Base-by-base conservation (phyloP, 2,329 filamentous ascomycete species). In the Westerdykella ornata region DNA sequence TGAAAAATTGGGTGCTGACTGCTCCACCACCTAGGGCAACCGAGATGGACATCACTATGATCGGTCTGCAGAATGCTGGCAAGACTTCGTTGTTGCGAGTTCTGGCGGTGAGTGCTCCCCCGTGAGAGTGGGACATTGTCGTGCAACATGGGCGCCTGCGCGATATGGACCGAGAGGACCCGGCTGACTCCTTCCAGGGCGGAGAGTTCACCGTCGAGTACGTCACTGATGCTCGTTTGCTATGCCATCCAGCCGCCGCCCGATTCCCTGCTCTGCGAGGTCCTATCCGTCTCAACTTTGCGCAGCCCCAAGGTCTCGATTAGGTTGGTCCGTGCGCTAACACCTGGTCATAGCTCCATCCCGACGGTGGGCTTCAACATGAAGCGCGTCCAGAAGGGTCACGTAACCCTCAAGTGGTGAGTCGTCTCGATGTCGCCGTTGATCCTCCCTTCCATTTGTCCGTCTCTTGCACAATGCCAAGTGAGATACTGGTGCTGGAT, bases 1-100 rank as follows among this genome's bases (percentile, higher is more conserved):
- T 29, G 38, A 43, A 17, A 33, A 17, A 32, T 46, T 46, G 41
- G 38, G 44, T 45, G 51, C 60, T 60, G 48, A 58, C 45, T 43
- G 33, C 28, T 43, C 38, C 39, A 43, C 48, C 39, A 52, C n/a
- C 19, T 47, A 96, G 90, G 92, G 88, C 90, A 55, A 94, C 89
- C 53, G 92, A 98, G 74, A 96, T 98, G 89, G 92, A 98, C 71
- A 90, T 98, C 65, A 97, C 92, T 56, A 94, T 98, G 84, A 90
- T 98, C 66, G 92, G 92, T 17, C 73, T 98, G 63, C 92, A 98
- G 67, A 97, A 97, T 72, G 92, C 92, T 45, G 92, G 92, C 62
- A 98, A 98, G 73, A 97, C 92, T 30, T 97, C 90, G 48, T 70
- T 98, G 62, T 75, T 98, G 67, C 80, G 89, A 57, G 90, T 97